phyloP scores from a whole-genome alignment of 345 rosid genomes.

The Dipteronia sinensis region DNA sequence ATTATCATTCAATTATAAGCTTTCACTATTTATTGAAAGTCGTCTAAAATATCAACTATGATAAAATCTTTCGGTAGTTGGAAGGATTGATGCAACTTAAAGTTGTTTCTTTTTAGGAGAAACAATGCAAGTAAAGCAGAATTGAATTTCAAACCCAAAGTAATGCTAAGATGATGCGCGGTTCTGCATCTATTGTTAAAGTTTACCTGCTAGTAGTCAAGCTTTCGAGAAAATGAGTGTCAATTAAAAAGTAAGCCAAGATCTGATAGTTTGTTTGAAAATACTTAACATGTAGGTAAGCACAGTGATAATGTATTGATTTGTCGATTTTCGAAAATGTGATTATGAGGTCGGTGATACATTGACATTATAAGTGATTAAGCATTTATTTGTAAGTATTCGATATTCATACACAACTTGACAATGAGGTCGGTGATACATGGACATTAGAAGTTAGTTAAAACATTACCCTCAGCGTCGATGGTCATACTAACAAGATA shows the following conservation, averaged over 20 bases:
- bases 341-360: neutral
- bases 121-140: neutral
- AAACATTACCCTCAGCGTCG: neutral
- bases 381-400: too few species aligned
- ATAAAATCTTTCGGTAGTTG: neutral
- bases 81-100: neutral
- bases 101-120: neutral
- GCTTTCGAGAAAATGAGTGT: neutral
- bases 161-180: neutral
- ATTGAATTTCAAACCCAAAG: neutral
- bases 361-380: neutral
- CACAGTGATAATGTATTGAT: neutral
- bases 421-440: too few species aligned
- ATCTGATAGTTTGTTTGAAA: conserved; percentile 1
- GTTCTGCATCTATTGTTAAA: neutral
- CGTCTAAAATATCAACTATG: neutral
- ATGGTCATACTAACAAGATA: neutral
- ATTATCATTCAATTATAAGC: neutral
- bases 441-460: neutral
- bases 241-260: neutral
- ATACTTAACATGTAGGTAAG: neutral
- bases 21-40: neutral
- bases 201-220: neutral
- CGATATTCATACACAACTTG: too few species aligned
- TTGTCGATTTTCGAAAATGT: neutral